Conservation (phyloP, 192 early-diverging fungal genomes). For the Gaertneriomyces semiglobifer region DNA sequence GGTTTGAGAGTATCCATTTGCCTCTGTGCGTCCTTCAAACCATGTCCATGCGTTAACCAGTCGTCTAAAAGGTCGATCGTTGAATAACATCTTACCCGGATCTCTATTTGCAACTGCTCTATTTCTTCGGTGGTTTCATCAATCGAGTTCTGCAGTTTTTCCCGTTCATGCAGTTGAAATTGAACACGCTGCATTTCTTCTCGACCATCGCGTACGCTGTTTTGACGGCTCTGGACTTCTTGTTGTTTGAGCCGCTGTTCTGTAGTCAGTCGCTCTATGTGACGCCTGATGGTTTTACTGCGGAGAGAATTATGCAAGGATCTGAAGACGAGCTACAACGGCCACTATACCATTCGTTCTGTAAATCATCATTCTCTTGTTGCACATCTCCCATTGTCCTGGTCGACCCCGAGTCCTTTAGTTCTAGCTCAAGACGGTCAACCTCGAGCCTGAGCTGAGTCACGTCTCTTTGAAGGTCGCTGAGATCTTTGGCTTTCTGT, state of each 20-base stretch:
- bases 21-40: background rate
- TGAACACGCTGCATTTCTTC: slow-evolving; percentile 33
- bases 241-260: slow-evolving; percentile 56
- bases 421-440: slow-evolving; percentile 40
- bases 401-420: slow-evolving; percentile 54
- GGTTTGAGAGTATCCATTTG: slow-evolving; percentile 13
- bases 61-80: background rate
- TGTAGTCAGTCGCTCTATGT: slow-evolving; percentile 50
- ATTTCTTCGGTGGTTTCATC: slow-evolving; percentile 45
- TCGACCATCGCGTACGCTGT: slow-evolving; percentile 34
- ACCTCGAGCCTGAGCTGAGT: slow-evolving; percentile 45
- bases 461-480: slow-evolving; percentile 38
- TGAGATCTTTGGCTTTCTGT: slow-evolving; percentile 37
- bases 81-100: slow-evolving; percentile 23
- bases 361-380: slow-evolving; percentile 49
- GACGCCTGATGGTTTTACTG: slow-evolving; percentile 44
- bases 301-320: slow-evolving; percentile 17
- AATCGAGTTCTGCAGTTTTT: slow-evolving; percentile 36
- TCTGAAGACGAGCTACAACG: no score
- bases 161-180: slow-evolving; percentile 39
- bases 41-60: background rate
- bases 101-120: slow-evolving; percentile 28
- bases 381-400: slow-evolving; percentile 69
- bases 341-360: slow-evolving; percentile 37
- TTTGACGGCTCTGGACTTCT: slow-evolving; percentile 39